Evolutionary conservation across 768 basidiomycete genomes (phyloP).

Genomic region (Amanita inopinata): DNA sequence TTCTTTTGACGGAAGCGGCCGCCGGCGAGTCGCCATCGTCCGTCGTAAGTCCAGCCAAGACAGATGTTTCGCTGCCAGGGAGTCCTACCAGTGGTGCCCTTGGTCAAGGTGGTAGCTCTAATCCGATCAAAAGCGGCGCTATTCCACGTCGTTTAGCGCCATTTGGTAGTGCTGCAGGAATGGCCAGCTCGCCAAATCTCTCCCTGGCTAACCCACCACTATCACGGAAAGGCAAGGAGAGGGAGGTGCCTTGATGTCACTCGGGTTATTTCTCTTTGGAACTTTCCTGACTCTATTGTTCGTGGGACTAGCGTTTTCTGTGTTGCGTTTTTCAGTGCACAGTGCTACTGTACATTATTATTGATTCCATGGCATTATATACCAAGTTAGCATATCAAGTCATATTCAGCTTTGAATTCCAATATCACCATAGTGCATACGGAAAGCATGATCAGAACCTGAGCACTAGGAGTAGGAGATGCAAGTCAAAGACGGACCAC

Average conservation of each 20-base stretch:
- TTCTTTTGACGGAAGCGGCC: constrained; percentile 85
- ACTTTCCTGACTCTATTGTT: neutral
- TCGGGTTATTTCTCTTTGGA: neutral
- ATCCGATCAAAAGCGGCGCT: no score
- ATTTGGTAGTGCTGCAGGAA: constrained; percentile 16
- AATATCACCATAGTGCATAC: no score
- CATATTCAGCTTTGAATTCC: no score
- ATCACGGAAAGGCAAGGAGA: constrained; percentile 22
- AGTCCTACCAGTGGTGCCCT: constrained; percentile 19
- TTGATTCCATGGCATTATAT: no score
- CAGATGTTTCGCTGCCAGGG: constrained; percentile 24
- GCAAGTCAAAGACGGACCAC: no score
- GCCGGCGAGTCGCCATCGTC: constrained; percentile 24
- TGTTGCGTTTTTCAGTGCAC: neutral
- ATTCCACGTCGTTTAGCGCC: constrained; percentile 22
- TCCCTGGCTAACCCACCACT: constrained; percentile 12
- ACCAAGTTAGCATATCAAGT: no score
- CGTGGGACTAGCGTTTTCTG: neutral
- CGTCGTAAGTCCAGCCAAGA: constrained; percentile 17
- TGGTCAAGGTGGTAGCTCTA: constrained; percentile 13
- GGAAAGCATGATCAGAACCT: no score
- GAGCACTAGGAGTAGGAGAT: no score
- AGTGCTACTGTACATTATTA: constrained; percentile 3
- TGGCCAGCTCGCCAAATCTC: constrained; percentile 28
- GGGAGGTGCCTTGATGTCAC: constrained; percentile 11